Percentiles rank a stretch among this genome's conserved stretches.
These are phyloP conservation scores for Colletotrichum coccodes DNA, from an alignment of 2,329 filamentous ascomycete species.

Conservation along the genomic window DNA sequence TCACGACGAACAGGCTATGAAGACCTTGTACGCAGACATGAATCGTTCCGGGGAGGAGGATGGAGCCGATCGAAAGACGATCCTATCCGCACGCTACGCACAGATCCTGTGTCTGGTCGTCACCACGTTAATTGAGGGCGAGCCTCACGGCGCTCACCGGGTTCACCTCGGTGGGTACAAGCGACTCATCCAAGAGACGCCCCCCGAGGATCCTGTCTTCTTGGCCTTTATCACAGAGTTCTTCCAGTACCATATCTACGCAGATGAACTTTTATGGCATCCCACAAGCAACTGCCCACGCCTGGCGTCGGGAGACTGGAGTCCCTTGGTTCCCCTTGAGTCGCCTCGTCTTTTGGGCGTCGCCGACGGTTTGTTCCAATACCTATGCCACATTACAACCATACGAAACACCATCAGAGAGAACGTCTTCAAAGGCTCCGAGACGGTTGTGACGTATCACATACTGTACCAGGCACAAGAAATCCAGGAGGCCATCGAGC, in stretches of 20 bases:
- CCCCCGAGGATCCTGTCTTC: slow-evolving; percentile 74
- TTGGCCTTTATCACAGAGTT: slow-evolving; percentile 75
- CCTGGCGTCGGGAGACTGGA: slow-evolving; percentile 56
- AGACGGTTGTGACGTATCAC: slow-evolving; percentile 78
- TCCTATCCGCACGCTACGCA: slow-evolving; percentile 66
- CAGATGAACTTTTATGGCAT: slow-evolving; percentile 69
- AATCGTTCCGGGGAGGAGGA: slow-evolving; percentile 51
- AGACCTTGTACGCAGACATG: slow-evolving; percentile 61
- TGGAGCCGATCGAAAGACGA: slow-evolving; percentile 55
- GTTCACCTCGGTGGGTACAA: slow-evolving; percentile 82
- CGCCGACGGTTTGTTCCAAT: slow-evolving; percentile 82
- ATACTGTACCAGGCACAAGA: slow-evolving; percentile 78
- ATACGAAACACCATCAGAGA: slow-evolving; percentile 79
- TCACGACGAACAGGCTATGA: slow-evolving; percentile 66
- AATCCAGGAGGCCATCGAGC: slow-evolving; percentile 78
- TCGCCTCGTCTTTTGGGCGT: slow-evolving; percentile 78
- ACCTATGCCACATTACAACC: slow-evolving; percentile 81
- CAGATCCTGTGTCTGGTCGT: slow-evolving; percentile 72
- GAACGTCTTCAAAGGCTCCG: slow-evolving; percentile 69
- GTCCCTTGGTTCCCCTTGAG: slow-evolving; percentile 52
- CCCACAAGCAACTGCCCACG: slow-evolving; percentile 49
- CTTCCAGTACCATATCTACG: slow-evolving; percentile 83
- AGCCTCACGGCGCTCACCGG: slow-evolving; percentile 75
- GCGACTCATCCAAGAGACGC: slow-evolving; percentile 71
- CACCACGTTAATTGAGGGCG: slow-evolving; percentile 66